Evolutionary conservation across 2,329 filamentous ascomycete genomes (phyloP).

Genomic region (Plectosphaerella plurivora): DNA sequence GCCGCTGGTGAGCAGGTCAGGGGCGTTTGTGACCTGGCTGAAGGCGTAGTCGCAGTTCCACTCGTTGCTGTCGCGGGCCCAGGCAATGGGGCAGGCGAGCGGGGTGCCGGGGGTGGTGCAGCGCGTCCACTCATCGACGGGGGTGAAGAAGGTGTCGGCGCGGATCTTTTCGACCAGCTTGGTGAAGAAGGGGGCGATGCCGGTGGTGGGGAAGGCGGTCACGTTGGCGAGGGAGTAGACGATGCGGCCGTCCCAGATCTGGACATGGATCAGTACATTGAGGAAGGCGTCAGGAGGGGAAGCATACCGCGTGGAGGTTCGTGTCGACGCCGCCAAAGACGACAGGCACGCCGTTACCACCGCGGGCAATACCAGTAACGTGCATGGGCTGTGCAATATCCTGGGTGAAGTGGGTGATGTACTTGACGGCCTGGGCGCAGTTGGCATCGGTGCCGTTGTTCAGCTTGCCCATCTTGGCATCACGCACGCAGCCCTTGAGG

Average conservation of each 20-base stretch:
- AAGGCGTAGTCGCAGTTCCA: constrained; percentile 6
- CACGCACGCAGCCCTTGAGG: constrained; percentile 2
- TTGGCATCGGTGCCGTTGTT: constrained; percentile 14
- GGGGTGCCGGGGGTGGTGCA: constrained; percentile 1
- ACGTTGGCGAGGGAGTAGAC: constrained; percentile 3
- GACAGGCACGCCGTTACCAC: constrained; percentile 37
- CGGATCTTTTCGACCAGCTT: constrained; percentile 1
- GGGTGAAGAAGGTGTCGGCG: background rate
- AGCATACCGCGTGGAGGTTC: constrained; percentile 48
- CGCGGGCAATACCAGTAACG: constrained; percentile 11
- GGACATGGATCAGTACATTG: background rate
- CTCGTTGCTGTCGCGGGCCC: constrained; percentile 4
- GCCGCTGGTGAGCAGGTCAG: constrained; percentile 3
- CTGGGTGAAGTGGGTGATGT: constrained; percentile 13
- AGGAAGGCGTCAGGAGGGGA: constrained; percentile 2
- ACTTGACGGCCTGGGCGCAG: constrained; percentile 17
- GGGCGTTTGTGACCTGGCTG: background rate
- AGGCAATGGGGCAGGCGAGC: constrained; percentile 1
- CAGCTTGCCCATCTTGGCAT: constrained; percentile 16
- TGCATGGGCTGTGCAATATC: constrained; percentile 13
- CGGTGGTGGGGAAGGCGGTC: background rate
- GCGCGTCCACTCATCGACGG: background rate
- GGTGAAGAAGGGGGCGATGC: constrained; percentile 3
- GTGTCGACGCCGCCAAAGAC: constrained; percentile 43
- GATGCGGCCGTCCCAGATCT: constrained; percentile 5